Base-by-base conservation (phyloP, 1,139 yeast genomes). In the Taphrina wiesneri region DNA sequence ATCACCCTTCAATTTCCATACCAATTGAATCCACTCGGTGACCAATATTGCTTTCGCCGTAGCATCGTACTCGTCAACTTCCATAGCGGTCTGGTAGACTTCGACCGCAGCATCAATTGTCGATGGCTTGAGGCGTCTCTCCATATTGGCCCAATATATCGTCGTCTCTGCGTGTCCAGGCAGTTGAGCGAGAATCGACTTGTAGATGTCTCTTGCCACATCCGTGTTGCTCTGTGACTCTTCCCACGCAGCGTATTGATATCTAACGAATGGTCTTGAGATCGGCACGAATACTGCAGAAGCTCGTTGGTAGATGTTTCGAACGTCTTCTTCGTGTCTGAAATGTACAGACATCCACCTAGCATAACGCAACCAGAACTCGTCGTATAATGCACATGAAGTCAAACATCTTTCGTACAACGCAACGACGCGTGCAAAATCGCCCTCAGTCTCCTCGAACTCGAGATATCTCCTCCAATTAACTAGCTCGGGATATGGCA, bases 401-500 rank as follows among this genome's bases (percentile, higher is more conserved):
- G 73, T 71, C 11, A 76, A 69, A 57, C 87, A 83, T 67, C 92
- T 76, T 70, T 85, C 87, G 72, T 85, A 89, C 0, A 82, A 73
- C 41, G 82, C 77, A 11, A 75, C 74, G 4, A 82, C 73, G 59
- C 79, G 78, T 15, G 67, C 69, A 15, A 61, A 67, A 46, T 75
- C 72, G 6, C 74, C 74, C 30, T 72, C 72, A 1, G 75, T 71
- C 69, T 86, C 88, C 32, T 85, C 78, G 71, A 80, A 86, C 45
- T 82, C 82, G 17, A 89, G 75, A 73, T 88, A 90, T 36, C 76
- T 75, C 11, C 79, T 75, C 96, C 96, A 90, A 25, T 77, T 77
- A 3, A 77, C 79, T 26, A 85, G 71, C 68, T 87, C 86, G 63
- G 80, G 79, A 57, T 75, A 76, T 4, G 82, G 77, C 13, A 70